A percentile compares a stretch with the other conserved stretches of the same genome.
phyloP scores from a whole-genome alignment of 805 yeast genomes.

The Cyberlindnera japonica region DNA sequence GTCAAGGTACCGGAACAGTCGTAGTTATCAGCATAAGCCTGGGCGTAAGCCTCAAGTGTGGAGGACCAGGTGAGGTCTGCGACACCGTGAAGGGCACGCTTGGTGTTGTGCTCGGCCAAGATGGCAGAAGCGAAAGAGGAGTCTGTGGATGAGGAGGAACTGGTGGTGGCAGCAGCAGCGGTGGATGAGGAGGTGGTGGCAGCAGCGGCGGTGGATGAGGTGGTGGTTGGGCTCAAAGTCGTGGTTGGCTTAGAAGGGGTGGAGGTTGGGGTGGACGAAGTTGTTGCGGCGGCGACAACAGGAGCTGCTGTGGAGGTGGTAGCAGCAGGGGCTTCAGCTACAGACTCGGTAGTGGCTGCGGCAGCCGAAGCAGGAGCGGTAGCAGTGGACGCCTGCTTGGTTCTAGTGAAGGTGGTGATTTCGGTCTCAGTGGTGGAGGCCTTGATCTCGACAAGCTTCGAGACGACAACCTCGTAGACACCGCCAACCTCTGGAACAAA shows the following conservation, averaged over 20 bases:
- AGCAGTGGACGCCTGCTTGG: constrained; percentile 15
- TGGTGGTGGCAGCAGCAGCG: constrained; percentile 16
- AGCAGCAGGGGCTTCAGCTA: constrained; percentile 14
- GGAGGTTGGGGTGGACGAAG: constrained; percentile 14
- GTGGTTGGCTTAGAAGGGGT: constrained; percentile 11
- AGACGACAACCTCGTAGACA: constrained; percentile 24
- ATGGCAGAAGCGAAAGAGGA: constrained; percentile 38
- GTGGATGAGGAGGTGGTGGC: constrained; percentile 24
- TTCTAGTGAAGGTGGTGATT: constrained; percentile 24
- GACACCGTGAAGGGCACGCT: constrained; percentile 46
- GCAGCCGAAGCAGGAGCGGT: constrained; percentile 16
- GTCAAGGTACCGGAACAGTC: constrained; percentile 58
- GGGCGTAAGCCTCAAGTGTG: constrained; percentile 46
- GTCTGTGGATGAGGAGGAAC: constrained; percentile 22
- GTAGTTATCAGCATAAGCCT: constrained; percentile 45
- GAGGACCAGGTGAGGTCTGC: constrained; percentile 48
- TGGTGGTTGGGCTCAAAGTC: constrained; percentile 13
- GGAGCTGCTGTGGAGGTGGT: constrained; percentile 7
- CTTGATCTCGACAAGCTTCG: constrained; percentile 21
- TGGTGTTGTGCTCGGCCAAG: constrained; percentile 46
- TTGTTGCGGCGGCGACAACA: constrained; percentile 18
- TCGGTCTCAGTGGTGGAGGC: constrained; percentile 23
- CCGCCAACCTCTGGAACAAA: constrained; percentile 23
- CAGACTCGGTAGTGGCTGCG: too few relatives aligned
- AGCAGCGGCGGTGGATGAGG: constrained; percentile 18